Percentiles rank a stretch among this genome's conserved stretches.
These are phyloP conservation scores for Dactylorhiza incarnata DNA, from an alignment of 106 monocot genomes.

Conservation along the genomic window DNA sequence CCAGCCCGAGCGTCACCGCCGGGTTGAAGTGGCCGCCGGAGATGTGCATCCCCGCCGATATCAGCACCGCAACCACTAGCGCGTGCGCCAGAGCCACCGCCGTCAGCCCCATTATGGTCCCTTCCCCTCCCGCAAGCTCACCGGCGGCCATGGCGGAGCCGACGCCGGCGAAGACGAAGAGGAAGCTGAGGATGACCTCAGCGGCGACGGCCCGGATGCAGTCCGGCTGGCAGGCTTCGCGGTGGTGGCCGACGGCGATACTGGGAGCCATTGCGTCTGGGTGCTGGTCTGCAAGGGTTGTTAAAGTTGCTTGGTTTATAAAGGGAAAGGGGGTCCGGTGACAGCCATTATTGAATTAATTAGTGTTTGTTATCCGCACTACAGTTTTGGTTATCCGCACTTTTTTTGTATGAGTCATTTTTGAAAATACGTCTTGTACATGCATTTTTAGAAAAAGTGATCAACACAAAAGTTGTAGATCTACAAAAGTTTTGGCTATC, in stretches of 20 bases:
- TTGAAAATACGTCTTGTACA: no score
- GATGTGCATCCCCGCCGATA: constrained; percentile 71
- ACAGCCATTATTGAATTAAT: no score
- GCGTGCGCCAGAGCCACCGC: constrained; percentile 67
- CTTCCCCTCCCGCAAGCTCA: constrained; percentile 39
- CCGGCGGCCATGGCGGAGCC: constrained; percentile 66
- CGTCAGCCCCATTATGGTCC: constrained; percentile 58
- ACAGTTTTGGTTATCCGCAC: no score
- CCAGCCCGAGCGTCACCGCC: constrained; percentile 68
- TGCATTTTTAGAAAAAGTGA: no score
- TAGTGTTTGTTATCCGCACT: no score
- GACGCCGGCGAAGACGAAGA: constrained; percentile 79
- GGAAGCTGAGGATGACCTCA: constrained; percentile 66
- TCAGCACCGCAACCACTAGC: constrained; percentile 63
- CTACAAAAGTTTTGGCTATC: no score
- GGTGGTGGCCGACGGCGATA: constrained; percentile 34
- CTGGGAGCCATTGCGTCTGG: constrained; percentile 25
- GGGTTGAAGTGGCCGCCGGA: constrained; percentile 87
- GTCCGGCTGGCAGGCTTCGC: constrained; percentile 46
- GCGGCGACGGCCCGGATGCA: constrained; percentile 51
- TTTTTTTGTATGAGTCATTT: no score
- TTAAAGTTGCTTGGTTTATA: no score
- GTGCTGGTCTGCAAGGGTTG: no score
- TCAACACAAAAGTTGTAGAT: no score
- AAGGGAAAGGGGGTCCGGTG: no score